Base-by-base conservation (phyloP, 345 rosid species). In the Salix brachista region DNA sequence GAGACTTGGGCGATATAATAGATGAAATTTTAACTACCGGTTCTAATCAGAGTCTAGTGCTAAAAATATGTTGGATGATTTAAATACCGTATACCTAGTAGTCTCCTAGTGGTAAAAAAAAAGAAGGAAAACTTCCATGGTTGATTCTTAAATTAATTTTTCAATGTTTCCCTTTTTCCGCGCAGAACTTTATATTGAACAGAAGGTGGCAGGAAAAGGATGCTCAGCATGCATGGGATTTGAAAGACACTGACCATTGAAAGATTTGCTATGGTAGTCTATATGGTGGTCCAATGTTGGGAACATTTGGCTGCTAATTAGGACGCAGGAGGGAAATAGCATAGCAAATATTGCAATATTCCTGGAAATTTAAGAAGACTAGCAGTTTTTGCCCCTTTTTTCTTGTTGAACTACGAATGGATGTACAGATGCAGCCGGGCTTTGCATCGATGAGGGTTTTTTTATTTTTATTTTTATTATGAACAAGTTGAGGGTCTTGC, bases 171-270 rank as follows among this genome's bases (percentile, higher is more conserved):
- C 13, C 30, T 2, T 54, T 39, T 44, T 19, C 30, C 26, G 17
- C 26, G 41, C 73, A 50, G 21, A 76, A 68, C 26, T 16, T 76
- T 14, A 18, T 26, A 54, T 76, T 56, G 73, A 42, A 26, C 73
- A 39, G 67, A 42, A 2, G 12, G 3, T 68, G 66, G 73, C 72
- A 17, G 73, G 70, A 65, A 41, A 54, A 68, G 13, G 21, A 62
- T 60, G n/a, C 64, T 62, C 9, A 69, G 28, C 36, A 6, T 6
- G 23, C 71, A 36, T 39, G 67, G 17, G 10, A 23, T 56, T 14
- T 26, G 56, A 7, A 46, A 21, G 44, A 74, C 13, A 3, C 60
- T n/a, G 23, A 52, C 58, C 36, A 37, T 7, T 23, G 36, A 41
- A 21, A 23, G 37, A 70, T 21, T 28, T 23, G 30, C 16, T 69